These are phyloP conservation scores for Nigrospora sphaerica DNA, from an alignment of 2,329 filamentous ascomycete genomes.

Conservation along the genomic window DNA sequence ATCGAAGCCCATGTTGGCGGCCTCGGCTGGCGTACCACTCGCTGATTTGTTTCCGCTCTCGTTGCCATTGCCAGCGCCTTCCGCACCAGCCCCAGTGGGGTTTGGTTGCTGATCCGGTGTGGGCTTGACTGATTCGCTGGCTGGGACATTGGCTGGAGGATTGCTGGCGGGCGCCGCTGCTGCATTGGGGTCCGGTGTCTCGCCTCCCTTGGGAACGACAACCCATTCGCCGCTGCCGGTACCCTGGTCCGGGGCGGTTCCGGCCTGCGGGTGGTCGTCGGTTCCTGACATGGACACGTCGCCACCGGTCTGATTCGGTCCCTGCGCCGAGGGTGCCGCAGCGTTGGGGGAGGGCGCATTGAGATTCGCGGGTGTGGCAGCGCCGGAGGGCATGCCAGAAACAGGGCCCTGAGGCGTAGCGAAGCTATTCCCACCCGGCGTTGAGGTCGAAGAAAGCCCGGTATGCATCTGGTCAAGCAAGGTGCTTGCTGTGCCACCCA, in stretches of 20 bases:
- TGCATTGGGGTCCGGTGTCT: slow-evolving; percentile 29
- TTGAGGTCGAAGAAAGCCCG: slow-evolving; percentile 52
- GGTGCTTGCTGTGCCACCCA: slow-evolving; percentile 57
- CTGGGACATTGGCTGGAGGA: slow-evolving; percentile 5
- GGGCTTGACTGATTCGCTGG: slow-evolving; percentile 12
- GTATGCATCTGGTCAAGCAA: slow-evolving; percentile 64
- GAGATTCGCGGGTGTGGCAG: slow-evolving; percentile 46
- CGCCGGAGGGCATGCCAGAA: slow-evolving; percentile 49
- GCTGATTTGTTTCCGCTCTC: slow-evolving; percentile 21
- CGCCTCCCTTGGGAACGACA: slow-evolving; percentile 59
- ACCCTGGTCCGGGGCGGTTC: slow-evolving; percentile 40
- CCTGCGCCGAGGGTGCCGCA: slow-evolving; percentile 12
- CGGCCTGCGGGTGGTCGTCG: slow-evolving; percentile 25
- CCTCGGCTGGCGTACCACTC: slow-evolving; percentile 33
- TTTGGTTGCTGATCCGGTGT: slow-evolving; percentile 12
- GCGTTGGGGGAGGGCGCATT: slow-evolving; percentile 38
- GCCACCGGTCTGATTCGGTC: slow-evolving; percentile 23
- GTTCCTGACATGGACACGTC: slow-evolving; percentile 53
- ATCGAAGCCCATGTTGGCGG: slow-evolving; percentile 28
- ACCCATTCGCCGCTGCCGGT: slow-evolving; percentile 64
- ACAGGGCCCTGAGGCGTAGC: slow-evolving; percentile 53
- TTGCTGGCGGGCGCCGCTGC: slow-evolving; percentile 4
- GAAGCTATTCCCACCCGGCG: slow-evolving; percentile 49
- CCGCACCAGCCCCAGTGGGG: neutral
- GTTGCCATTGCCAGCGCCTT: neutral